These are phyloP conservation scores for Trichosanthes cucumerina DNA, from an alignment of 306 rosid species.

Conservation along the genomic window DNA sequence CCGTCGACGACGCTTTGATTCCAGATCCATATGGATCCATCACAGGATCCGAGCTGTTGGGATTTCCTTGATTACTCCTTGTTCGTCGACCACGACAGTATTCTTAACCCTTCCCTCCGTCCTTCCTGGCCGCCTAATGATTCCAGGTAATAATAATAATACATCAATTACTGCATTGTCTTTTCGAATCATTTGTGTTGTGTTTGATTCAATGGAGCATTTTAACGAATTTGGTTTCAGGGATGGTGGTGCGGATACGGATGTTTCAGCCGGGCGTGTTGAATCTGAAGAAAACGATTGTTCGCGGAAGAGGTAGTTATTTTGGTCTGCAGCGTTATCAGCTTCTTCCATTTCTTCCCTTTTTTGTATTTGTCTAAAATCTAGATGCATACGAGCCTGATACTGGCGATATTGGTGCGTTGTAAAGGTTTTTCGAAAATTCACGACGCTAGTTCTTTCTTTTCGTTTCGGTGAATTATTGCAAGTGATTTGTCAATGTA, in stretches of 20 bases:
- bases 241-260: slow-evolving; percentile 25
- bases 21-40: slow-evolving; percentile 38
- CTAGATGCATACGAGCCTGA: neutral
- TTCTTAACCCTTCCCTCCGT: slow-evolving; percentile 31
- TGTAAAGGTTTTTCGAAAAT: too few relatives aligned
- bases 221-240: slow-evolving; percentile 15
- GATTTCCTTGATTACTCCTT: slow-evolving; percentile 50
- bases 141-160: neutral
- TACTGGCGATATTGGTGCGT: neutral
- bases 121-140: slow-evolving; percentile 49
- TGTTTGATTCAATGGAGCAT: neutral
- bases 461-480: neutral
- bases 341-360: neutral
- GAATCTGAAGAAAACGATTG: slow-evolving; percentile 27
- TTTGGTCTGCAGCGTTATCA: neutral
- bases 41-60: slow-evolving; percentile 31
- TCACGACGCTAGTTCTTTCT: neutral
- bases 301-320: slow-evolving; percentile 52
- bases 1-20: neutral
- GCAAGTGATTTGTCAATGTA: neutral
- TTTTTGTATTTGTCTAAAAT: neutral
- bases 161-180: neutral
- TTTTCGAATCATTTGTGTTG: neutral
- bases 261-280: slow-evolving; percentile 25
- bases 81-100: slow-evolving; percentile 24